A percentile compares a stretch with the other conserved stretches of the same genome.
phyloP scores from a whole-genome alignment of 2,329 filamentous ascomycete genomes.

The Diaporthe amygdali region DNA sequence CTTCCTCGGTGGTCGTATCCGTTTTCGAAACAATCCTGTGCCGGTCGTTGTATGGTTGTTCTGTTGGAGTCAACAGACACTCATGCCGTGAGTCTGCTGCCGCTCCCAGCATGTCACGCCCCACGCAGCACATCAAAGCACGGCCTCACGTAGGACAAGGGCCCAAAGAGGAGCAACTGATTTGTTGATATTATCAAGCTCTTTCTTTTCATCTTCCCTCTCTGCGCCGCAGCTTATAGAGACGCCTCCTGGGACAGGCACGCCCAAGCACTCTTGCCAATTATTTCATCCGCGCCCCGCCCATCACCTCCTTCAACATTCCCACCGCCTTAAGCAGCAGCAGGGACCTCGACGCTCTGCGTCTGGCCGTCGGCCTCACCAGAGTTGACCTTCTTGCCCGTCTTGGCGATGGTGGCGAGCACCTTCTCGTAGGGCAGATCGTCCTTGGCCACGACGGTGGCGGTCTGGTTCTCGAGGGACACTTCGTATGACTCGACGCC shows the following conservation, averaged over 20 bases:
- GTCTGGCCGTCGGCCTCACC: constrained; percentile 71
- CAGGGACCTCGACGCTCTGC: constrained; percentile 52
- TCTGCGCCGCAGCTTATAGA: background rate
- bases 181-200: background rate
- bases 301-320: background rate
- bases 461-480: constrained; percentile 84
- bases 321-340: background rate
- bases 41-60: no score
- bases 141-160: background rate
- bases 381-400: constrained; percentile 87
- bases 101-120: background rate
- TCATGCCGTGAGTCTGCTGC: background rate
- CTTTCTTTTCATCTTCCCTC: background rate
- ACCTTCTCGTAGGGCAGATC: constrained; percentile 77
- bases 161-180: background rate
- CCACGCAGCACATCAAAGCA: background rate
- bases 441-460: constrained; percentile 74
- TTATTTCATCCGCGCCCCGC: background rate
- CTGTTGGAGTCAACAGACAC: background rate
- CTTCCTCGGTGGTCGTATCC: no score
- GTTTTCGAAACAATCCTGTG: no score
- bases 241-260: no score
- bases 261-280: no score
- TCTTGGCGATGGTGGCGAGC: constrained; percentile 90
- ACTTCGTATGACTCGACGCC: constrained; percentile 88